phyloP scores from a whole-genome alignment of 2,329 filamentous ascomycete genomes.

The Hypoxylon sp. region DNA sequence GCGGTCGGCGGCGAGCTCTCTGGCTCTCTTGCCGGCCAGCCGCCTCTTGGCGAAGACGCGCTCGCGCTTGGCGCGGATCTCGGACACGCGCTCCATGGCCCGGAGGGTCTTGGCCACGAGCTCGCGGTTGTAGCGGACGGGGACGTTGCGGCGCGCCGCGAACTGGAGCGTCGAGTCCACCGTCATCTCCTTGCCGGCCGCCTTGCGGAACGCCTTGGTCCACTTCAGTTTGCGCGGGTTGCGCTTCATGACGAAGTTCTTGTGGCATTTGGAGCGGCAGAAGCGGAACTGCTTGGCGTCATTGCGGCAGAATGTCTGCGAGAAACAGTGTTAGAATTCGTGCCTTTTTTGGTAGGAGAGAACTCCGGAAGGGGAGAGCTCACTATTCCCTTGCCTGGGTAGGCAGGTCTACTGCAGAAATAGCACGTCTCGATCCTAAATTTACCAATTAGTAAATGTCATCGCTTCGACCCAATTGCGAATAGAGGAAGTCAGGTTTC shows the following conservation, averaged over 20 bases:
- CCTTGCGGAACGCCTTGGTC: slow-evolving; percentile 93
- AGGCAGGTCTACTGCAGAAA: slow-evolving; percentile 78
- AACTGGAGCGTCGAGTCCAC: slow-evolving; percentile 96
- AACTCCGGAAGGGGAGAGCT: slow-evolving; percentile 57
- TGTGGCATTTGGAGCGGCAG: slow-evolving; percentile 64
- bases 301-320: slow-evolving; percentile 48
- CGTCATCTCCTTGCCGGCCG: slow-evolving; percentile 82
- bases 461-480: not conserved
- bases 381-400: slow-evolving; percentile 74
- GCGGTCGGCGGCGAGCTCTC: slow-evolving; percentile 82
- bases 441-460: slow-evolving; percentile 28
- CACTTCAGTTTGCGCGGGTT: slow-evolving; percentile 97
- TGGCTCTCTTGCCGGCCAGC: slow-evolving; percentile 90
- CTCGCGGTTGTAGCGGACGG: slow-evolving; percentile 95
- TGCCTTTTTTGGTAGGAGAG: not conserved
- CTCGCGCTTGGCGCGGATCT: slow-evolving; percentile 88
- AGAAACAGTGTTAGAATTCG: not conserved
- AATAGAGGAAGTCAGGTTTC: not conserved
- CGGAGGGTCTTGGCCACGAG: slow-evolving; percentile 88
- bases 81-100: slow-evolving; percentile 90
- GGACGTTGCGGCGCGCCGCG: slow-evolving; percentile 91
- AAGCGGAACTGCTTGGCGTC: slow-evolving; percentile 65
- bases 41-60: slow-evolving; percentile 93
- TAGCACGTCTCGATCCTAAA: slow-evolving; percentile 75
- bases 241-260: slow-evolving; percentile 86